A percentile compares a stretch with the other conserved stretches of the same genome.
Evolutionary conservation across 306 rosid genomes (phyloP).

Genomic region (Amphicarpaea edgeworthii): DNA sequence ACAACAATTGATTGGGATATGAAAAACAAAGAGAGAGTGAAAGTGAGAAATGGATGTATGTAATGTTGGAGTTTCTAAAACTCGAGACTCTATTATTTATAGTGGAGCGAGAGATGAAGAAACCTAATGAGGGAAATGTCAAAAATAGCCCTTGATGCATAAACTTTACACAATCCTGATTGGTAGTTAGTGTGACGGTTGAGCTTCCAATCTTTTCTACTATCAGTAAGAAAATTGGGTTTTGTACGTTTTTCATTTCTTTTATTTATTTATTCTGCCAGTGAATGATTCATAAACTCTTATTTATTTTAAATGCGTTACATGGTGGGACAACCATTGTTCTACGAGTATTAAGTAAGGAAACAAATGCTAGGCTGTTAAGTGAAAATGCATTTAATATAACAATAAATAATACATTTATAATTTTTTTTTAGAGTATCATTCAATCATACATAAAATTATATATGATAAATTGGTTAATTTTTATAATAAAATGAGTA

Average conservation of each 20-base stretch:
- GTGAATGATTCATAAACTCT: background rate
- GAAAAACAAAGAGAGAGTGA: background rate
- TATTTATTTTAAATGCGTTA: background rate
- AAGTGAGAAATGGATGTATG: background rate
- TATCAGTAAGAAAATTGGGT: background rate
- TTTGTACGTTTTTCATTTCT: background rate
- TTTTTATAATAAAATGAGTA: too few species aligned
- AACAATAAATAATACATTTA: too few species aligned
- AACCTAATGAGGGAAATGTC: background rate
- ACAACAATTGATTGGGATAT: background rate
- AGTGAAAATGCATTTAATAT: too few species aligned
- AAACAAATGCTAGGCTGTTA: too few species aligned
- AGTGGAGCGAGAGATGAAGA: constrained; percentile 3
- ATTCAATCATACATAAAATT: too few species aligned
- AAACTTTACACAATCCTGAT: constrained; percentile 46
- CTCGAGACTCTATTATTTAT: constrained; percentile 37
- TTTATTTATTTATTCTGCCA: background rate
- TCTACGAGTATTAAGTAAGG: too few species aligned
- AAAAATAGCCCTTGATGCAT: background rate
- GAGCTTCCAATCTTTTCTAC: constrained; percentile 38
- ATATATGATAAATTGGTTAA: too few species aligned
- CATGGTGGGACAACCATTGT: background rate
- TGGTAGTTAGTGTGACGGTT: constrained; percentile 52
- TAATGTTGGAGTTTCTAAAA: background rate
- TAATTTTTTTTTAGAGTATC: too few species aligned